A percentile compares a stretch with the other conserved stretches of the same genome.
These are phyloP conservation scores for Arthrobotrys conoides DNA, from an alignment of 2,329 filamentous ascomycete species.

Conservation along the genomic window DNA sequence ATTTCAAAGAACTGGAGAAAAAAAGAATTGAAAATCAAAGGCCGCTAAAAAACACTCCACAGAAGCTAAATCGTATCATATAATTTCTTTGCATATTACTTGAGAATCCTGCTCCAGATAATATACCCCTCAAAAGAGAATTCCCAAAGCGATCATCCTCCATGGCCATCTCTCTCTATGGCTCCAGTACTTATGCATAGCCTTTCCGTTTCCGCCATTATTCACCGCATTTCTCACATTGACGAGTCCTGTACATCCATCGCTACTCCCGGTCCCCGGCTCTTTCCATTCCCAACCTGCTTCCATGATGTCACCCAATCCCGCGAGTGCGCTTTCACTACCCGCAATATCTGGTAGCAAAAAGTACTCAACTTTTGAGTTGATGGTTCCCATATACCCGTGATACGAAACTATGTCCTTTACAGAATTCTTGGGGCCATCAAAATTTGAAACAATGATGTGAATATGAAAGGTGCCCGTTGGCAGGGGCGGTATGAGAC, in stretches of 20 bases:
- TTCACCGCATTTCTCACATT: conserved; percentile 56
- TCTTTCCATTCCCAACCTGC: conserved; percentile 57
- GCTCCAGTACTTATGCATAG: conserved; percentile 60
- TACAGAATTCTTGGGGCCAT: conserved; percentile 35
- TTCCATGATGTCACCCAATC: conserved; percentile 59
- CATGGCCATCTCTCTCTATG: conserved; percentile 54
- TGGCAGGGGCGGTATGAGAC: conserved; percentile 25
- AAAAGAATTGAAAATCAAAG: conserved; percentile 2
- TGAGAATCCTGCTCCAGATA: conserved; percentile 13
- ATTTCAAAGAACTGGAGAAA: background rate
- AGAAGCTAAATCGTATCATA: conserved; percentile 8
- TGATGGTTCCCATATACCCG: conserved; percentile 45
- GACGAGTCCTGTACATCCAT: conserved; percentile 46
- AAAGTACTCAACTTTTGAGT: conserved; percentile 57
- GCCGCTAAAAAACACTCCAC: conserved; percentile 23
- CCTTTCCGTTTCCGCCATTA: conserved; percentile 54
- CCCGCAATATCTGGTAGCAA: conserved; percentile 52
- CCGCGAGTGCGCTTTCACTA: conserved; percentile 52
- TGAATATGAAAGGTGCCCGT: conserved; percentile 53
- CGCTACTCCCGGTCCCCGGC: conserved; percentile 21
- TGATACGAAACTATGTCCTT: conserved; percentile 51
- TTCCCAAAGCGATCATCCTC: conserved; percentile 59
- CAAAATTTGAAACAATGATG: conserved; percentile 54
- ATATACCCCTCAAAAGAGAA: conserved; percentile 41
- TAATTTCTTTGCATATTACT: conserved; percentile 19